These are phyloP conservation scores for Cardamine occulta DNA, from an alignment of 345 rosid species.

Conservation along the genomic window DNA sequence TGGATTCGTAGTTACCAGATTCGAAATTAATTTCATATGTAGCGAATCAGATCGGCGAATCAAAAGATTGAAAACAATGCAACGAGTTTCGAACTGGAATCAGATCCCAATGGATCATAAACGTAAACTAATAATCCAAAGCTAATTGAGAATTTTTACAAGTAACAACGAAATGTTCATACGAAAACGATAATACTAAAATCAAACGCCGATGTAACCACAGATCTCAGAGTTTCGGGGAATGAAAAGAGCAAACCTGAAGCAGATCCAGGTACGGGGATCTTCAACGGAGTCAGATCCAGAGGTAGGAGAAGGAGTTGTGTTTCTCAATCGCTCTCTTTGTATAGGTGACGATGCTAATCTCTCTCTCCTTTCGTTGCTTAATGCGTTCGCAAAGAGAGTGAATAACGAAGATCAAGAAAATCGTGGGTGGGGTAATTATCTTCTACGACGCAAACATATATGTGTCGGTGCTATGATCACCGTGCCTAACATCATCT, in stretches of 20 bases:
- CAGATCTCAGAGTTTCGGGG: slow-evolving; percentile 23
- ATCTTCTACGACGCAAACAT: slow-evolving; percentile 23
- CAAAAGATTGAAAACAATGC: slow-evolving; percentile 12
- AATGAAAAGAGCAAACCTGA: slow-evolving; percentile 34
- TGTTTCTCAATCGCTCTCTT: not conserved
- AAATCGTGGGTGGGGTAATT: slow-evolving; percentile 35
- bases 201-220: slow-evolving; percentile 1
- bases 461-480: slow-evolving; percentile 33
- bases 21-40: not conserved
- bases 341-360: slow-evolving; percentile 20
- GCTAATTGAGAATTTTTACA: not conserved
- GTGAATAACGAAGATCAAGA: slow-evolving; percentile 42
- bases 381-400: slow-evolving; percentile 42
- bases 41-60: slow-evolving; percentile 9
- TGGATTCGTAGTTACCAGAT: slow-evolving; percentile 10
- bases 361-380: slow-evolving; percentile 24
- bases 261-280: slow-evolving; percentile 33
- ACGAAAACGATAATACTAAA: slow-evolving; percentile 14
- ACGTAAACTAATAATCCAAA: slow-evolving; percentile 14
- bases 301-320: slow-evolving; percentile 12
- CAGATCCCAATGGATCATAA: slow-evolving; percentile 34
- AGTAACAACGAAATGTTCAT: slow-evolving; percentile 9
- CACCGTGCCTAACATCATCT: not conserved
- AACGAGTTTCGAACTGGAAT: slow-evolving; percentile 6
- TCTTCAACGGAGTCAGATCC: slow-evolving; percentile 36